phyloP scores from a whole-genome alignment of 768 basidiomycete species.

The Tylopilus sp. region DNA sequence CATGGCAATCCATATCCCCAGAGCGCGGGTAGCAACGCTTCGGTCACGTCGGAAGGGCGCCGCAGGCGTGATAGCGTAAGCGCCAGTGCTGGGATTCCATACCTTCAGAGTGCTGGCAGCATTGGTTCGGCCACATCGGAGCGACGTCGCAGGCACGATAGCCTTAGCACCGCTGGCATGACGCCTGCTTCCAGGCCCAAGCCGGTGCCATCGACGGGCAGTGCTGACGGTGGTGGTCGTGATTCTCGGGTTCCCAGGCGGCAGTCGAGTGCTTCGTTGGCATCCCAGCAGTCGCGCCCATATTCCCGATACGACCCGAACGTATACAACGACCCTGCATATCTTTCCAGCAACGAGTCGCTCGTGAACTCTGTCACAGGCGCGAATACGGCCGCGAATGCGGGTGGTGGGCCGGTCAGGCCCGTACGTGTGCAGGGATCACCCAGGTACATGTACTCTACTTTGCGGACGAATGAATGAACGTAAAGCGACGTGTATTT shows the following conservation, averaged over 20 bases:
- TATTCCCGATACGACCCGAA: slow-evolving; percentile 20
- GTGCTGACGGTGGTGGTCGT: slow-evolving; percentile 10
- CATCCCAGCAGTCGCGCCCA: slow-evolving; percentile 16
- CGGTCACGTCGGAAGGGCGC: slow-evolving; percentile 25
- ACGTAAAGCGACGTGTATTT: not conserved
- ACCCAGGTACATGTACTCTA: slow-evolving; percentile 18
- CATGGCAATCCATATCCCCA: not conserved
- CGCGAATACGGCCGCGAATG: slow-evolving; percentile 25
- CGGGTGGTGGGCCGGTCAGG: slow-evolving; percentile 18
- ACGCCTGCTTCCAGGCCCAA: slow-evolving; percentile 15
- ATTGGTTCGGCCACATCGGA: slow-evolving; percentile 25
- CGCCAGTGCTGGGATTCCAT: slow-evolving; percentile 19
- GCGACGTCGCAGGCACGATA: slow-evolving; percentile 23
- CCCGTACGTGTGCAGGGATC: slow-evolving; percentile 18
- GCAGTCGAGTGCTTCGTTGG: slow-evolving; percentile 26
- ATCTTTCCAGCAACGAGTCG: slow-evolving; percentile 27
- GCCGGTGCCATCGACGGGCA: slow-evolving; percentile 13
- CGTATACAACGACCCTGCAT: slow-evolving; percentile 27
- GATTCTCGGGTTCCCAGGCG: slow-evolving; percentile 12
- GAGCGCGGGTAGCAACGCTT: slow-evolving; percentile 10
- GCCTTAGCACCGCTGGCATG: slow-evolving; percentile 25
- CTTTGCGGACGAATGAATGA: slow-evolving; percentile 14
- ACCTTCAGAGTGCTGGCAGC: not conserved
- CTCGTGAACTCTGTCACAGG: slow-evolving; percentile 23
- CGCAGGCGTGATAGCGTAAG: slow-evolving; percentile 25